These are phyloP conservation scores for Daldinia bambusicola DNA, from an alignment of 495 filamentous ascomycete genomes.

Conservation along the genomic window DNA sequence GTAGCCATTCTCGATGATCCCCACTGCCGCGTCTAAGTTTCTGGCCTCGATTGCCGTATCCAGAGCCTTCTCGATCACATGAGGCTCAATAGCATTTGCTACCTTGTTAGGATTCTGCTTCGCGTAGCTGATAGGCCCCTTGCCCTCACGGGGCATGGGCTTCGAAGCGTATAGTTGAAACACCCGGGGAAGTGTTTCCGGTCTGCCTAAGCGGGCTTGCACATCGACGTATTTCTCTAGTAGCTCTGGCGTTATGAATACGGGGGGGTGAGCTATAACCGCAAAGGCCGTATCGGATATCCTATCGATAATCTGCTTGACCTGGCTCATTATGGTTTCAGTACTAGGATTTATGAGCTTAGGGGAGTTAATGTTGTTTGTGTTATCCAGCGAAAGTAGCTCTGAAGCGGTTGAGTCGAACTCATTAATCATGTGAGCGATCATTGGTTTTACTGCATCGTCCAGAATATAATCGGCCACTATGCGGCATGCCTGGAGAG, in stretches of 20 bases:
- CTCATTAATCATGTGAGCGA: conserved; percentile 39
- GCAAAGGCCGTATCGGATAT: conserved; percentile 67
- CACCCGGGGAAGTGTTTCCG: conserved; percentile 78
- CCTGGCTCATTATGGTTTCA: conserved; percentile 17
- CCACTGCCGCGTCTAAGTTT: conserved; percentile 78
- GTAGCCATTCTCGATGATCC: conserved; percentile 83
- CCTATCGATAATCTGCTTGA: conserved; percentile 52
- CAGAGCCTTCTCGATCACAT: conserved; percentile 75
- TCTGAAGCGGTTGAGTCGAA: conserved; percentile 42
- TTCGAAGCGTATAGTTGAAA: conserved; percentile 88
- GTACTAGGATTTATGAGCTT: conserved; percentile 6
- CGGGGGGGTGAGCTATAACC: conserved; percentile 75
- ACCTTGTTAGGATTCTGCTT: conserved; percentile 72
- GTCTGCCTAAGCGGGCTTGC: conserved; percentile 74
- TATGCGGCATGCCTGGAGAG: conserved; percentile 41
- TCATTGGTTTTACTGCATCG: conserved; percentile 36
- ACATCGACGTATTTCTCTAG: conserved; percentile 76
- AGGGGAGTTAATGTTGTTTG: conserved; percentile 1
- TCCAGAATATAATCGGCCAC: conserved; percentile 41
- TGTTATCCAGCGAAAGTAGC: conserved; percentile 42
- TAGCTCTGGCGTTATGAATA: conserved; percentile 81
- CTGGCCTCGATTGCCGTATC: conserved; percentile 78
- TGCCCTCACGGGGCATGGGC: conserved; percentile 71
- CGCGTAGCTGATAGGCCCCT: conserved; percentile 67
- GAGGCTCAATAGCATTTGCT: conserved; percentile 74